Percentiles rank a stretch among this genome's conserved stretches.
Conservation (phyloP, 1,284 basidiomycete species). For the Exobasidium cylindrosporum region DNA sequence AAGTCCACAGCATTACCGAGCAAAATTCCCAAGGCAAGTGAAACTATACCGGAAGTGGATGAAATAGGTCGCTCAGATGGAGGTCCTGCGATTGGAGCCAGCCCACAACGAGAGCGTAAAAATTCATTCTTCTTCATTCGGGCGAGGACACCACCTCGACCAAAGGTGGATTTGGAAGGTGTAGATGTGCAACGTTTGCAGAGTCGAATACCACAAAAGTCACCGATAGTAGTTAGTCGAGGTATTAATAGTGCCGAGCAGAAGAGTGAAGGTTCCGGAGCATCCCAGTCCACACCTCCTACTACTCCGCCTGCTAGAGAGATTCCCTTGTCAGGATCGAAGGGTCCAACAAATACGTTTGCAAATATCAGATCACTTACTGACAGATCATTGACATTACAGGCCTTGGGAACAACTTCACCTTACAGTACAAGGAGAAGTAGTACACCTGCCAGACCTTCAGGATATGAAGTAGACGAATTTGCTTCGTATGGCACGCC, state of each 20-base stretch:
- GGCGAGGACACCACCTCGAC: neutral
- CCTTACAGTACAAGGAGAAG: neutral
- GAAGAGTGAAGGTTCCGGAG: neutral
- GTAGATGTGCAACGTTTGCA: neutral
- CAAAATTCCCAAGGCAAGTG: neutral
- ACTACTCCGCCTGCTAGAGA: neutral
- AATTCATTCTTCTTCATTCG: slow-evolving; percentile 6
- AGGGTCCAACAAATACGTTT: neutral
- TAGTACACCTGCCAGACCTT: neutral
- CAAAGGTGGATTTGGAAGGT: slow-evolving; percentile 8
- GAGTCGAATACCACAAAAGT: neutral
- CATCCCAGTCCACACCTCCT: neutral
- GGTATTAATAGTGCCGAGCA: neutral
- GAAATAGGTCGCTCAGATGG: neutral
- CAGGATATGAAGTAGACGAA: neutral
- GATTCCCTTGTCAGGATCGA: neutral
- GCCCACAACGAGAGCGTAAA: neutral
- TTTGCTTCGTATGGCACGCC: neutral
- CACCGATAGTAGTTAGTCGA: neutral
- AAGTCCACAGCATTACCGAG: neutral
- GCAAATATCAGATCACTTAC: neutral
- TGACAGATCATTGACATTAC: slow-evolving; percentile 9
- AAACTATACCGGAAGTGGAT: neutral
- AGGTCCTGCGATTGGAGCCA: neutral
- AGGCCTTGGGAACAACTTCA: neutral